These are phyloP conservation scores for Mimosa pudica DNA, from an alignment of 306 rosid species.

Conservation along the genomic window DNA sequence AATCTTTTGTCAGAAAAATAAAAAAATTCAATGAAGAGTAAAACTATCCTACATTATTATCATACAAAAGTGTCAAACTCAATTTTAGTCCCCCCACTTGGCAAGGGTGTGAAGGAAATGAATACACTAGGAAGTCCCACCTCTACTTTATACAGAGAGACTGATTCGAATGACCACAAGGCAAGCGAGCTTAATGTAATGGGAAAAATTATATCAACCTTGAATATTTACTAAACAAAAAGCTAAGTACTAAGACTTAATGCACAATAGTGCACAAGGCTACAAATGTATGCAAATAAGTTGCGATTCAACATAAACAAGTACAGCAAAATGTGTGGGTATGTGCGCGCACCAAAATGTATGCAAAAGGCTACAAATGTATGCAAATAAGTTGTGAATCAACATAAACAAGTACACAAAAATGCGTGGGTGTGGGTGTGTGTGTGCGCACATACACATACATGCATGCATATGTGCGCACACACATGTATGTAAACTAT, in stretches of 20 bases:
- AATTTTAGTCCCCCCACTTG: too few relatives aligned
- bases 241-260: not conserved
- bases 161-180: too few relatives aligned
- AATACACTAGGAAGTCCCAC: too few relatives aligned
- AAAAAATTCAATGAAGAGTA: not conserved
- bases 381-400: not conserved
- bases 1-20: not conserved
- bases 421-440: not conserved
- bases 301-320: not conserved
- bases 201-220: slow-evolving; percentile 1
- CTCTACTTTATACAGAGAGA: too few relatives aligned
- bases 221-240: not conserved
- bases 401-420: not conserved
- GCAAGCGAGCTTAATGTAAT: too few relatives aligned
- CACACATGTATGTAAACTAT: not conserved
- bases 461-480: not conserved
- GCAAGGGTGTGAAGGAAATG: too few relatives aligned
- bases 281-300: not conserved
- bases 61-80: too few relatives aligned
- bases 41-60: not conserved
- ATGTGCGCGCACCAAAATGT: too few relatives aligned
- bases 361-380: not conserved
- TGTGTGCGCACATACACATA: too few relatives aligned
- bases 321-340: not conserved
- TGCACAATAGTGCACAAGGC: not conserved